These are phyloP conservation scores for Remersonia thermophila DNA, from an alignment of 2,329 filamentous ascomycete genomes.

Conservation along the genomic window DNA sequence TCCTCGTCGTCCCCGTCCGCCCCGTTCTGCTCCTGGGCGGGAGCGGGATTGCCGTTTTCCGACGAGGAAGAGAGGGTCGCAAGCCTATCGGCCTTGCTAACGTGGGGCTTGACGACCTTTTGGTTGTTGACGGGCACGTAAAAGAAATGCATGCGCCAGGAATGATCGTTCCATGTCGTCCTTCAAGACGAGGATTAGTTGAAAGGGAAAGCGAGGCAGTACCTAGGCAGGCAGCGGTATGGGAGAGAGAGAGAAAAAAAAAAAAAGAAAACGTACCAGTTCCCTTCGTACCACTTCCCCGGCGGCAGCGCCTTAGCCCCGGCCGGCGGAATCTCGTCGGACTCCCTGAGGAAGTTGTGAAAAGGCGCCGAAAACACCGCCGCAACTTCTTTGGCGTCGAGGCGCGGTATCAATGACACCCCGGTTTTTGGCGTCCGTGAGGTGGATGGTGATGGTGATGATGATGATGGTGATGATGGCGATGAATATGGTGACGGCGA, in stretches of 20 bases:
- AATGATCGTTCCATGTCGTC: constrained; percentile 63
- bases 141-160: constrained; percentile 88
- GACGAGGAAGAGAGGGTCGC: too few species aligned
- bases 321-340: constrained; percentile 17
- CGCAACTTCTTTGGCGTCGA: constrained; percentile 84
- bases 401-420: constrained; percentile 60
- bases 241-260: too few species aligned
- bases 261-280: constrained; percentile 32
- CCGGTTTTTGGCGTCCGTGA: constrained; percentile 39
- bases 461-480: background rate
- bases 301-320: constrained; percentile 28
- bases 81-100: constrained; percentile 11
- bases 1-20: too few species aligned
- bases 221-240: too few species aligned
- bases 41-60: too few species aligned
- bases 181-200: too few species aligned
- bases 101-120: constrained; percentile 47
- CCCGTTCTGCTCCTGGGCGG: background rate
- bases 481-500: constrained; percentile 7
- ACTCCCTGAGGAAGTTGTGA: constrained; percentile 63
- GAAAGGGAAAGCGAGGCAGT: too few species aligned
- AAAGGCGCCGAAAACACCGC: constrained; percentile 89
- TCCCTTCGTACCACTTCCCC: constrained; percentile 72
- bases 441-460: constrained; percentile 9
- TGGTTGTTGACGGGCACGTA: constrained; percentile 69